A percentile compares a stretch with the other conserved stretches of the same genome.
phyloP scores from a whole-genome alignment of 2,329 filamentous ascomycete genomes.

The Hymenoscyphus infarciens region DNA sequence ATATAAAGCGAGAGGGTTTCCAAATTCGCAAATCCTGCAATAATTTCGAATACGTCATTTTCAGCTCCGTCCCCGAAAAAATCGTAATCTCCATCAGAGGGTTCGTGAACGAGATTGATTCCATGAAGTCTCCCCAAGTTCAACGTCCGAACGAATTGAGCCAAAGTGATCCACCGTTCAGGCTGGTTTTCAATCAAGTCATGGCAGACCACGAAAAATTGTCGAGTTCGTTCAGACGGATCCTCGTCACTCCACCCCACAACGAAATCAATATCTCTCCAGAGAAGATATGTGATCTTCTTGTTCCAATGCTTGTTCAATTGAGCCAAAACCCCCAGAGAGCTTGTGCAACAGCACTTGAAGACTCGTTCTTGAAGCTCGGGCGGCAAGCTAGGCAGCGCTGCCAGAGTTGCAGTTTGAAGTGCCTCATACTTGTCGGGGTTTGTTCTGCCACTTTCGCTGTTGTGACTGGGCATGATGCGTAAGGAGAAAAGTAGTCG shows the following conservation, averaged over 20 bases:
- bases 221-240: background rate
- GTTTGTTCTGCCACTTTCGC: background rate
- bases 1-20: constrained; percentile 8
- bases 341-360: background rate
- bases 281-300: constrained; percentile 2
- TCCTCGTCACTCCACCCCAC: background rate
- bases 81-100: background rate
- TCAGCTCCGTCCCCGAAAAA: constrained; percentile 1
- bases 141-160: background rate
- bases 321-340: background rate
- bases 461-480: background rate
- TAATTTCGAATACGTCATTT: constrained; percentile 8
- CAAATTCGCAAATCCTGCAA: constrained; percentile 9
- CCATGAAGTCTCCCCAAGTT: constrained; percentile 8
- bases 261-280: constrained; percentile 8
- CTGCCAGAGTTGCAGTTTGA: background rate
- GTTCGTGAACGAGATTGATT: constrained; percentile 9
- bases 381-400: constrained; percentile 4
- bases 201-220: constrained; percentile 1
- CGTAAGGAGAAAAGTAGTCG: background rate
- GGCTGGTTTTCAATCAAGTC: background rate
- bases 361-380: constrained; percentile 5
- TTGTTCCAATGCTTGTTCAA: constrained; percentile 7
- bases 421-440: background rate
- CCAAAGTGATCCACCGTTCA: constrained; percentile 4